phyloP scores from a whole-genome alignment of 2,329 filamentous ascomycete species.

The Esteya vermicola region DNA sequence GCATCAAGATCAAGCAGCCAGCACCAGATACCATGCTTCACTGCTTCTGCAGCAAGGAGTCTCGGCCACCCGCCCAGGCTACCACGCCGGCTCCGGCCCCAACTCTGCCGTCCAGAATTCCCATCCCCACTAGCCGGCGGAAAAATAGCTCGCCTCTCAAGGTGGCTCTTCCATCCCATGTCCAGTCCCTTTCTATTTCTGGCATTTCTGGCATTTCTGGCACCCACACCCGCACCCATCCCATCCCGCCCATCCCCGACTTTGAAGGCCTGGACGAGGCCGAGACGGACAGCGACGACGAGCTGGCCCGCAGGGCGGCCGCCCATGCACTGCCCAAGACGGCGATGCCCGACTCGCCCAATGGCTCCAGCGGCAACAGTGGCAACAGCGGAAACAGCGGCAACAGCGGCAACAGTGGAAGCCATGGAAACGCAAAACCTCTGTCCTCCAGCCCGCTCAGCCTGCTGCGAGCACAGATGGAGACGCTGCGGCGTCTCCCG shows the following conservation, averaged over 20 bases:
- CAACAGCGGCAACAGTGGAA: not conserved
- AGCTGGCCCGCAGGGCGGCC: slow-evolving; percentile 5
- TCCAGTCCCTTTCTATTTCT: not conserved
- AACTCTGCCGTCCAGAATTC: not conserved
- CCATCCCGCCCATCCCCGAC: slow-evolving; percentile 6
- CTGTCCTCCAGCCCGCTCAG: slow-evolving; percentile 23
- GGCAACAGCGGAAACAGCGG: slow-evolving; percentile 13
- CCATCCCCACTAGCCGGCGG: not conserved
- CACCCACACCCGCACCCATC: too few species aligned
- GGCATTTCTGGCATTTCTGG: too few species aligned
- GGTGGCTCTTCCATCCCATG: not conserved
- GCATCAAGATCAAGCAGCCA: not conserved
- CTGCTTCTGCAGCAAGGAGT: slow-evolving; percentile 9
- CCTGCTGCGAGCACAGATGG: slow-evolving; percentile 28
- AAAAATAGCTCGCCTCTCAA: too few species aligned
- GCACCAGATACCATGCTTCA: slow-evolving; percentile 7
- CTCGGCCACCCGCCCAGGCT: slow-evolving; percentile 2
- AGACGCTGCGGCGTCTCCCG: slow-evolving; percentile 29
- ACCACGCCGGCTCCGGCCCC: not conserved
- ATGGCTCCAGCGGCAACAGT: not conserved
- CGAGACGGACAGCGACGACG: slow-evolving; percentile 27
- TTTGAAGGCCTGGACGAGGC: slow-evolving; percentile 16
- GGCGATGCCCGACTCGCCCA: not conserved
- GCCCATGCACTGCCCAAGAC: not conserved
- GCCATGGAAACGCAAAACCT: slow-evolving; percentile 17